phyloP scores from a whole-genome alignment of 1,284 basidiomycete genomes.

The Takashimella tepidaria region DNA sequence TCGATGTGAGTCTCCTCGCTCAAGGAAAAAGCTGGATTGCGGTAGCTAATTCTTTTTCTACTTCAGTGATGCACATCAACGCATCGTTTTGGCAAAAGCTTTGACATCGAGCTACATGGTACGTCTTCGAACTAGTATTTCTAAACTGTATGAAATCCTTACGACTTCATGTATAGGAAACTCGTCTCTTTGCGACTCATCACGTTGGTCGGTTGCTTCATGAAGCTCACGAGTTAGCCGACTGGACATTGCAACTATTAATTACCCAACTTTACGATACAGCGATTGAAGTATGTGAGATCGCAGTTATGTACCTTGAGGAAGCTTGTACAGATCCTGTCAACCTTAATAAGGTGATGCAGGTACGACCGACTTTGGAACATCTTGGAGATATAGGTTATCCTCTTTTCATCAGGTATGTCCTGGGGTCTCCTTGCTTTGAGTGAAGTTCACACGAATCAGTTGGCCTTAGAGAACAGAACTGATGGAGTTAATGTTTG shows the following conservation, averaged over 20 bases:
- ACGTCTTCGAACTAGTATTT: slow-evolving; percentile 9
- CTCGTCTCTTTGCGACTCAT: slow-evolving; percentile 81
- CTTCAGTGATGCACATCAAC: slow-evolving; percentile 83
- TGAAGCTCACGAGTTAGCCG: slow-evolving; percentile 54
- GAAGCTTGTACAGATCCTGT: slow-evolving; percentile 81
- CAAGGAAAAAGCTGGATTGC: too few species aligned
- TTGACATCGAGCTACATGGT: slow-evolving; percentile 86
- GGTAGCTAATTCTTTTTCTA: background rate
- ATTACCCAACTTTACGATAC: slow-evolving; percentile 95
- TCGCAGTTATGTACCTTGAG: slow-evolving; percentile 82
- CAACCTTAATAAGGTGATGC: slow-evolving; percentile 82
- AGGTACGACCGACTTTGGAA: slow-evolving; percentile 89
- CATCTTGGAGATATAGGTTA: slow-evolving; percentile 84
- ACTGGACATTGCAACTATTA: slow-evolving; percentile 82
- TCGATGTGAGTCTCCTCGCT: slow-evolving; percentile 62
- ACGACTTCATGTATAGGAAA: too few species aligned
- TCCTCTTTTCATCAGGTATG: background rate
- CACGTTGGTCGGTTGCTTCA: slow-evolving; percentile 69
- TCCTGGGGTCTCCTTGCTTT: too few species aligned
- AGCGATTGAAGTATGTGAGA: slow-evolving; percentile 77
- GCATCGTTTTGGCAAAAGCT: slow-evolving; percentile 86
- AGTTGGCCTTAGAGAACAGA: too few species aligned
- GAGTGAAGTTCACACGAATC: too few species aligned
- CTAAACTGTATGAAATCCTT: slow-evolving; percentile 4
- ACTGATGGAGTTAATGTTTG: too few species aligned